Conservation (phyloP, 164 flowering plant genomes). For the Saururus chinensis region DNA sequence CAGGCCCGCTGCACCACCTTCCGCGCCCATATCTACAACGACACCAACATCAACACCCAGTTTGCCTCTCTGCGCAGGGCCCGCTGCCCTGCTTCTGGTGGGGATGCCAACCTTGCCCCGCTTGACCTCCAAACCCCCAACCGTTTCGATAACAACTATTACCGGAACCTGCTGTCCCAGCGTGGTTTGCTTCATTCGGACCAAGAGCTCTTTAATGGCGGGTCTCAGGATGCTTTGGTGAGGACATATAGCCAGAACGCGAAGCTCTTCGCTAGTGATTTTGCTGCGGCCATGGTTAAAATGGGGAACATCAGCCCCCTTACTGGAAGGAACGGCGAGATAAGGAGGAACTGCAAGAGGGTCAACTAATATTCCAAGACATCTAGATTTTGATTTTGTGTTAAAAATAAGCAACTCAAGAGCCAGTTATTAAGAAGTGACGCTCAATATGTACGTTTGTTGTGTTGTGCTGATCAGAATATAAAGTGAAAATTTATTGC, state of each 20-base stretch:
- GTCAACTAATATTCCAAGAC: no score
- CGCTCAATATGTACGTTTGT: no score
- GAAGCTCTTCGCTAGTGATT: slow-evolving; percentile 26
- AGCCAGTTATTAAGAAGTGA: no score
- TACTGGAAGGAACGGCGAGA: slow-evolving; percentile 53
- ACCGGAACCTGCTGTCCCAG: slow-evolving; percentile 15
- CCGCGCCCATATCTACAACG: slow-evolving; percentile 35
- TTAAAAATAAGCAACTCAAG: no score
- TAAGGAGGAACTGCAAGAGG: slow-evolving; percentile 47
- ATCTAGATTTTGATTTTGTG: no score
- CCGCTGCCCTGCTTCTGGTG: slow-evolving; percentile 23
- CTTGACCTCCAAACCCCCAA: slow-evolving; percentile 25
- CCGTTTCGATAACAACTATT: slow-evolving; percentile 33
- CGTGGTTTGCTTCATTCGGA: slow-evolving; percentile 55
- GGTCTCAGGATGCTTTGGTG: slow-evolving; percentile 45
- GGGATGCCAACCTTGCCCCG: slow-evolving; percentile 26
- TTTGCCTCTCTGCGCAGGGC: no score
- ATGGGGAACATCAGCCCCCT: slow-evolving; percentile 56
- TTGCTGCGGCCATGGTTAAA: slow-evolving; percentile 47
- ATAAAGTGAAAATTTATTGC: no score
- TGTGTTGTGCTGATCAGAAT: no score
- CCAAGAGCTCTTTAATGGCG: slow-evolving; percentile 51
- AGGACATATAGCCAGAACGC: slow-evolving; percentile 22
- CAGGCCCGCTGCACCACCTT: slow-evolving; percentile 27
- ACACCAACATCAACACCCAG: slow-evolving; percentile 28